Conservation (phyloP, 768 basidiomycete species). For the Mycena belliarum region DNA sequence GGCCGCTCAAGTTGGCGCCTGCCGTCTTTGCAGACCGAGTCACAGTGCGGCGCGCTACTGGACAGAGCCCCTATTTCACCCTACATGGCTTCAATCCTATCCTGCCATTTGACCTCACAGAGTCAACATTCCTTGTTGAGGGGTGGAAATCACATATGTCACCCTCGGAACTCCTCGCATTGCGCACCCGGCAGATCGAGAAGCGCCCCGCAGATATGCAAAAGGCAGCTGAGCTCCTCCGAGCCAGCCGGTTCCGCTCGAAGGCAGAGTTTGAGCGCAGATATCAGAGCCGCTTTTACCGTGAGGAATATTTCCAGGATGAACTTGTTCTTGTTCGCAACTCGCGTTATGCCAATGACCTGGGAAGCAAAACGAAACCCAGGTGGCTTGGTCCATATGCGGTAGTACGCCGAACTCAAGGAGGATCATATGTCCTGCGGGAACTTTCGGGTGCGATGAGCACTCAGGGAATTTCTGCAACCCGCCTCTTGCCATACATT, state of each 20-base stretch:
- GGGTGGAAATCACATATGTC: not conserved
- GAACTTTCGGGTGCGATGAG: constrained; percentile 1
- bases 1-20: not conserved
- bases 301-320: not conserved
- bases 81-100: constrained; percentile 29
- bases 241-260: not conserved
- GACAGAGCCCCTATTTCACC: constrained; percentile 23
- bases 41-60: constrained; percentile 16
- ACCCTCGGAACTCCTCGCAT: constrained; percentile 21
- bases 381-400: constrained; percentile 8
- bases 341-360: not conserved
- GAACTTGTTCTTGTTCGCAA: not conserved
- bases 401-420: not conserved
- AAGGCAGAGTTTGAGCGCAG: not conserved
- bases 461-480: not conserved
- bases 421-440: constrained; percentile 3
- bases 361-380: not conserved
- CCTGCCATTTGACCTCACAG: too few relatives aligned
- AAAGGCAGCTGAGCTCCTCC: not conserved
- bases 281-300: not conserved
- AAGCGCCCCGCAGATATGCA: not conserved
- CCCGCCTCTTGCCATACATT: not conserved
- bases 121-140: too few relatives aligned
- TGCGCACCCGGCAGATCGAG: constrained; percentile 27
- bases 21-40: constrained; percentile 18